These are phyloP conservation scores for Corinectria fuckeliana DNA, from an alignment of 2,329 filamentous ascomycete genomes.

Conservation along the genomic window DNA sequence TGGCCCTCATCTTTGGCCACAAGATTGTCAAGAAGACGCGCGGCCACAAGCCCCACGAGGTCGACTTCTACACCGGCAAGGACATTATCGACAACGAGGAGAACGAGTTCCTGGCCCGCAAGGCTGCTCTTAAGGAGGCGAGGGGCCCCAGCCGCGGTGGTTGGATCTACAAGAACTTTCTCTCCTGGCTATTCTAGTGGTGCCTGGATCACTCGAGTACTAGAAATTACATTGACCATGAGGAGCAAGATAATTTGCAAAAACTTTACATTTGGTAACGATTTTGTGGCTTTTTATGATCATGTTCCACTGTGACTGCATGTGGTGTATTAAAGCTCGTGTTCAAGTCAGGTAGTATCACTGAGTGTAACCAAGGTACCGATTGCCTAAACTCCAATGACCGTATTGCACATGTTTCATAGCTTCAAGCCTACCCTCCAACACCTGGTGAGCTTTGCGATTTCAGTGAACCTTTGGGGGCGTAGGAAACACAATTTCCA, in stretches of 20 bases:
- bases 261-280: neutral
- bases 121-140: slow-evolving; percentile 39
- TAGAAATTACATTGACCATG: neutral
- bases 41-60: slow-evolving; percentile 62
- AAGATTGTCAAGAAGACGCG: slow-evolving; percentile 63
- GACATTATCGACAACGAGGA: slow-evolving; percentile 77
- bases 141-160: slow-evolving; percentile 33
- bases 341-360: too few relatives aligned
- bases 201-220: neutral
- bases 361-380: too few relatives aligned
- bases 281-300: neutral
- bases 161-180: slow-evolving; percentile 48
- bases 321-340: too few relatives aligned
- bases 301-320: too few relatives aligned
- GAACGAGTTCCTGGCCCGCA: slow-evolving; percentile 65
- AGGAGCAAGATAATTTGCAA: neutral
- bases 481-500: too few relatives aligned
- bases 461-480: too few relatives aligned
- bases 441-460: too few relatives aligned
- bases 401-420: too few relatives aligned
- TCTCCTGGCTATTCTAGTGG: slow-evolving; percentile 49
- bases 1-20: slow-evolving; percentile 72
- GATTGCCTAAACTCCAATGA: too few relatives aligned
- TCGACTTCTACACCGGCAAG: slow-evolving; percentile 76
- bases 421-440: too few relatives aligned